These are phyloP conservation scores for Didymella keratinophila DNA, from an alignment of 2,329 filamentous ascomycete species.

Conservation along the genomic window DNA sequence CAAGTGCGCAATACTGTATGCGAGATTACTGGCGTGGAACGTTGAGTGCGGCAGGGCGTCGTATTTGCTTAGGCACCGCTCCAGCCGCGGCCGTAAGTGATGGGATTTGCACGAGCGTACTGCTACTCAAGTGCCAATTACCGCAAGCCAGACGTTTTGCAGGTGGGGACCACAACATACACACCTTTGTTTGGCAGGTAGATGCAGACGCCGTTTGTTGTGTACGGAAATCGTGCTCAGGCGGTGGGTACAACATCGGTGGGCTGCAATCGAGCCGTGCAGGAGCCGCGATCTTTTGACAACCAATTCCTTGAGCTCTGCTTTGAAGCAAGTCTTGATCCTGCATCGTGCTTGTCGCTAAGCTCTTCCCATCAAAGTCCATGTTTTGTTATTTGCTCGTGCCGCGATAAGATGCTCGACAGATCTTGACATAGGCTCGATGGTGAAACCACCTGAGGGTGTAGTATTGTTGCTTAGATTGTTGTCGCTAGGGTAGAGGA, in stretches of 20 bases:
- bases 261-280: neutral
- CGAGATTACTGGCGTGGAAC: slow-evolving; percentile 8
- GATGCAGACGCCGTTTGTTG: neutral
- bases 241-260: neutral
- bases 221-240: neutral
- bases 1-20: neutral
- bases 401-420: neutral
- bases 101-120: neutral
- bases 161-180: neutral
- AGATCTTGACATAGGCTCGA: neutral
- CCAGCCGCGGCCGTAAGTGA: slow-evolving; percentile 11
- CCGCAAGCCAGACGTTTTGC: neutral
- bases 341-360: neutral
- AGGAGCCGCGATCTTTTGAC: neutral
- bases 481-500: slow-evolving; percentile 5
- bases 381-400: neutral
- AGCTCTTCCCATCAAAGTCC: neutral
- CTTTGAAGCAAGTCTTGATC: too few relatives aligned
- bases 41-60: slow-evolving; percentile 1
- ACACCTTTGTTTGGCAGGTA: neutral
- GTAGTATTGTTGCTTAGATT: too few relatives aligned
- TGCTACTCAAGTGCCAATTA: neutral
- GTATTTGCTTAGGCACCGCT: slow-evolving; percentile 3
- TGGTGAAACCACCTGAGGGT: neutral
- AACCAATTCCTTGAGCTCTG: neutral